Evolutionary conservation across 2,329 filamentous ascomycete species (phyloP).

Genomic region (Thelonectria rubi): DNA sequence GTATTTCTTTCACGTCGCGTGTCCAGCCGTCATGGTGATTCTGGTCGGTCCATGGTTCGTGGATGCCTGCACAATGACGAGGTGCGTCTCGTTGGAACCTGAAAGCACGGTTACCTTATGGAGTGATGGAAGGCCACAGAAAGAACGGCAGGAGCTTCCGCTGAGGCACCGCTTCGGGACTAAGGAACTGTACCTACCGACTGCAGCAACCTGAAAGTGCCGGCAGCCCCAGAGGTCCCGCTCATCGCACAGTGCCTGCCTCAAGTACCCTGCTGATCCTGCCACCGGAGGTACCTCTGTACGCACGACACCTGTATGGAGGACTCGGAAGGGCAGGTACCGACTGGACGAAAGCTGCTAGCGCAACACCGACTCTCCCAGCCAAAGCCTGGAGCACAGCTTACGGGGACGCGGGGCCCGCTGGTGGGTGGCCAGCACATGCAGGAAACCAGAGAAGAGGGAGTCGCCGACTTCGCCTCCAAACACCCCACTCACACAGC

Average conservation of each 20-base stretch:
- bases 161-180: too few species aligned
- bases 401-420: too few species aligned
- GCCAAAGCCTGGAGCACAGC: neutral
- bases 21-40: neutral
- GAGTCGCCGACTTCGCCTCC: neutral
- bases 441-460: too few species aligned
- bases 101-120: neutral
- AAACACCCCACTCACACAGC: constrained; percentile 9
- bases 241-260: constrained; percentile 14
- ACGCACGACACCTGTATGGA: neutral
- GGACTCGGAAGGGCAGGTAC: constrained; percentile 13
- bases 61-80: constrained; percentile 11
- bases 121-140: constrained; percentile 7
- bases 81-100: neutral
- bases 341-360: constrained; percentile 2
- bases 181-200: too few species aligned
- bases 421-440: too few species aligned
- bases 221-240: constrained; percentile 8
- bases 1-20: neutral
- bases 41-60: constrained; percentile 2
- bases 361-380: neutral
- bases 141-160: constrained; percentile 1
- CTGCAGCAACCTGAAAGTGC: too few species aligned
- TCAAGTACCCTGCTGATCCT: neutral
- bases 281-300: too few species aligned